Evolutionary conservation across 768 basidiomycete genomes (phyloP), one percentile per base, ranked within the genome.

Genomic region (Stropharia rugosoannulata): DNA sequence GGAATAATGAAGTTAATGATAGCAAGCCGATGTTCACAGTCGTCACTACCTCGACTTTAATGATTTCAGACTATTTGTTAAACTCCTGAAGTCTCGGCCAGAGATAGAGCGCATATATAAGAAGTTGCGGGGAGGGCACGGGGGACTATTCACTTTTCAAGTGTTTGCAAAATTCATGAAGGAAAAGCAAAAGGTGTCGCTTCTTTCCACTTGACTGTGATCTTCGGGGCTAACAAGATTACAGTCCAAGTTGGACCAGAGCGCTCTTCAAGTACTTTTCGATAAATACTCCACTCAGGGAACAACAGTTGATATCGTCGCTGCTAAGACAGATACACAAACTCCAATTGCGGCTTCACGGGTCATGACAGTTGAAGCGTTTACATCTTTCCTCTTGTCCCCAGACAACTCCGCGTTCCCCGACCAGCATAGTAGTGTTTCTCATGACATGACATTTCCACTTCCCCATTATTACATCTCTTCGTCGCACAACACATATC

Each of bases 401-500:
- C 70, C 82, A 0, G 89, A 93, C 61, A 97, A 97, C 64, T 76
- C 85, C 3, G 74, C 74, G 0, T 78, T 80, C 60, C 68, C 65
- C 68, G 84, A 68, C 70, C 77, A 73, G 49, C 65, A 76, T 49
- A 64, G 60, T 27, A 73, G 71, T 25, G 72, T 84, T 11, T 77
- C 76, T 65, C 91, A 94, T 44, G 89, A 96, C 65, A 98, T 98
- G 97, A 88, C 90, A 0, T 78, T 83, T 1, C 94, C 96, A 1
- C 73, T 99, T 9, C 80, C 85, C 1, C 92, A 98, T 54, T 98
- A 98, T 48, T 95, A 80, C 65, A 85, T 97, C 64, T 93, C 92
- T 5, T 92, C 91, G 15, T 93, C 90, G 8, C 95, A 98, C 67
- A 98, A 98, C 61, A 95, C 93, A 0, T 95, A 95, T 65, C 84